Percentiles rank a stretch among this genome's conserved stretches.
These are phyloP conservation scores for Suillus clintonianus DNA, from an alignment of 768 basidiomycete species.

Conservation along the genomic window DNA sequence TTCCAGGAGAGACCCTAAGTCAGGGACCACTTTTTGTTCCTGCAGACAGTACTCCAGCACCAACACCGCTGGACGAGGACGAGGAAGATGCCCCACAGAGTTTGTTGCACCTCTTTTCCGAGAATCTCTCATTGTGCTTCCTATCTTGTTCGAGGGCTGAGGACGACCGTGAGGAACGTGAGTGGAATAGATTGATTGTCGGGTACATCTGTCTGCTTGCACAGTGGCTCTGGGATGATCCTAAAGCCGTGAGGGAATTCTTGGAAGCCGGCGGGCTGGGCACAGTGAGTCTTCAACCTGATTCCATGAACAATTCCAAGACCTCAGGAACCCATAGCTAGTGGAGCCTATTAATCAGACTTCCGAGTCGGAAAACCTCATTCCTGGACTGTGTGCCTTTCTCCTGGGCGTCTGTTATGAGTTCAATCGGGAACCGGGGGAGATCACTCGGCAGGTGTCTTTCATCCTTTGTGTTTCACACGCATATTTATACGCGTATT, in stretches of 20 bases:
- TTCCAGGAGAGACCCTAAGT: conserved; percentile 30
- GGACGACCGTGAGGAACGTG: conserved; percentile 70
- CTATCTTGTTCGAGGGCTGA: conserved; percentile 62
- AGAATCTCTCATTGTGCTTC: conserved; percentile 86
- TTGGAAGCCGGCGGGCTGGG: conserved; percentile 88
- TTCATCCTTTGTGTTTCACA: background rate
- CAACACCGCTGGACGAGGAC: conserved; percentile 39
- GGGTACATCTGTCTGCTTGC: conserved; percentile 81
- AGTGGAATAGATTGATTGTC: conserved; percentile 89
- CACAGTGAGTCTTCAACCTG: conserved; percentile 59
- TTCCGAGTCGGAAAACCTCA: conserved; percentile 78
- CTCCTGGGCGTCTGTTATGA: conserved; percentile 94
- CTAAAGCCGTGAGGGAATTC: conserved; percentile 84
- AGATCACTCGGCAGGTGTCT: conserved; percentile 81
- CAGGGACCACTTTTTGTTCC: conserved; percentile 70
- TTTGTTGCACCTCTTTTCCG: conserved; percentile 82
- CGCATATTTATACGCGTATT: background rate
- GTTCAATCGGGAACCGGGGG: conserved; percentile 93
- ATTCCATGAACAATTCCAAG: background rate
- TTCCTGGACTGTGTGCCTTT: conserved; percentile 91
- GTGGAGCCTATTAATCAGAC: conserved; percentile 94
- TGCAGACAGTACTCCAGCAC: conserved; percentile 56
- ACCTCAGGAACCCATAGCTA: conserved; percentile 50
- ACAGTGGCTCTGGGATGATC: conserved; percentile 98
- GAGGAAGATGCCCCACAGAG: conserved; percentile 69